Conservation (phyloP, 768 basidiomycete species). For the Aureoboletus auriporus region DNA sequence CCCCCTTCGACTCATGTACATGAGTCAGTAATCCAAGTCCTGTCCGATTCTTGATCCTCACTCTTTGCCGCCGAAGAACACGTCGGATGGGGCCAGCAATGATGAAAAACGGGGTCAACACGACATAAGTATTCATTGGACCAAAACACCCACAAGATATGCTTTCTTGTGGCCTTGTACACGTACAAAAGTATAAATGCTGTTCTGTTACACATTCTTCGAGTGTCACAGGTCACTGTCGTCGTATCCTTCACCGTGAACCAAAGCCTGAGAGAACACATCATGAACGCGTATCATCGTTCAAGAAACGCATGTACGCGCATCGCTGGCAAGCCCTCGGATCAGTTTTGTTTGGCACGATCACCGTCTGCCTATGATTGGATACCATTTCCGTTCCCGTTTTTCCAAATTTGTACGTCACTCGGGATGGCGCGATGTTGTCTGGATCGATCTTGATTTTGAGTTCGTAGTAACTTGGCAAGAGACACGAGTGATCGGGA, state of each 20-base stretch:
- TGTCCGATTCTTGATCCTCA: too few species aligned
- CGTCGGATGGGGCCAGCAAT: too few species aligned
- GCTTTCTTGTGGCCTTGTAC: too few species aligned
- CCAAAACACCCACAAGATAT: too few species aligned
- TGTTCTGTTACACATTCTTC: too few species aligned
- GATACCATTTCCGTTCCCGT: constrained; percentile 14
- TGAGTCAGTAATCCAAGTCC: too few species aligned
- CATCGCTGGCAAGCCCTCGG: constrained; percentile 1
- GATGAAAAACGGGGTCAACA: too few species aligned
- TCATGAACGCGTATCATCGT: neutral
- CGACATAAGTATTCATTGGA: too few species aligned
- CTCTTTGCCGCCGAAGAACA: too few species aligned
- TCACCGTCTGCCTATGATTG: constrained; percentile 5
- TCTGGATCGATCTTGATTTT: constrained; percentile 15
- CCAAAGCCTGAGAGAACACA: constrained; percentile 11
- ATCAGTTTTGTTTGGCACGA: constrained; percentile 5
- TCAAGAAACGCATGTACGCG: neutral
- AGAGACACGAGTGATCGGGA: constrained; percentile 23
- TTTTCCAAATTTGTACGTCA: neutral
- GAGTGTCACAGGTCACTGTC: too few species aligned
- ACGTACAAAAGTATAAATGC: too few species aligned
- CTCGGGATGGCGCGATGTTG: constrained; percentile 16
- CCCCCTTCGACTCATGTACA: too few species aligned
- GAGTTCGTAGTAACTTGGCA: constrained; percentile 17
- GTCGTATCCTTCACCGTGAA: constrained; percentile 5